Percentiles rank a stretch among this genome's conserved stretches.
Conservation (phyloP, 2,329 filamentous ascomycete genomes). For the Cytospora chrysosperma region DNA sequence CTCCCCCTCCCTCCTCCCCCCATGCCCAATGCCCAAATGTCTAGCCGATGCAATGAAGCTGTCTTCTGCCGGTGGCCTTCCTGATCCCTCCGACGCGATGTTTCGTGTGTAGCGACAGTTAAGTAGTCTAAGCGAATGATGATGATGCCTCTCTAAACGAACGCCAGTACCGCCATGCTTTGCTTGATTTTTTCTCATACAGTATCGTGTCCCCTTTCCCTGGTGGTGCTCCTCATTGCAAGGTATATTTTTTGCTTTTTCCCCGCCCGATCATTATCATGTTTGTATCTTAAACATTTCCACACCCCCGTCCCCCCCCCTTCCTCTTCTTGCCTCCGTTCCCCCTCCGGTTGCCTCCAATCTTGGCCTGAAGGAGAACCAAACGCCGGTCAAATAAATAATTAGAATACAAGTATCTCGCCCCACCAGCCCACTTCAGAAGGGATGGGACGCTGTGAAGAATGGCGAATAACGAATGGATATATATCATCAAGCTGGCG, state of each 20-base stretch:
- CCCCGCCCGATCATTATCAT: neutral
- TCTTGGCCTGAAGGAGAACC: neutral
- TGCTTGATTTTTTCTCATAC: slow-evolving; percentile 14
- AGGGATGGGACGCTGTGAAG: neutral
- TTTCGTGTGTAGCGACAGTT: slow-evolving; percentile 14
- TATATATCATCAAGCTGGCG: slow-evolving; percentile 14
- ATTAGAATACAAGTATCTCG: slow-evolving; percentile 1
- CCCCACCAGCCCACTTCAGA: neutral
- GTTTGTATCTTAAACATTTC: neutral
- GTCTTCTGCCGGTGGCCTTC: neutral
- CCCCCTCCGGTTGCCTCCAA: too few relatives aligned
- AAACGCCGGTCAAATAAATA: slow-evolving; percentile 13
- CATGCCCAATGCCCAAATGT: too few relatives aligned
- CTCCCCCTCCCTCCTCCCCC: too few relatives aligned
- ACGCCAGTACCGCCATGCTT: slow-evolving; percentile 17
- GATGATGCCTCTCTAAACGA: slow-evolving; percentile 5
- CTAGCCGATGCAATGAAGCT: too few relatives aligned
- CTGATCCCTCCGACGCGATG: neutral
- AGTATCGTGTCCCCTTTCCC: neutral
- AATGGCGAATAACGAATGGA: slow-evolving; percentile 9
- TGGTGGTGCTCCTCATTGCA: neutral
- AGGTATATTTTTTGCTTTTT: too few relatives aligned
- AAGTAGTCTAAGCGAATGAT: neutral
- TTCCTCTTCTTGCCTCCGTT: neutral
- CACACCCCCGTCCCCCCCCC: neutral